These are phyloP conservation scores for Tylopilus subfusipes DNA, from an alignment of 768 basidiomycete genomes.

Conservation along the genomic window DNA sequence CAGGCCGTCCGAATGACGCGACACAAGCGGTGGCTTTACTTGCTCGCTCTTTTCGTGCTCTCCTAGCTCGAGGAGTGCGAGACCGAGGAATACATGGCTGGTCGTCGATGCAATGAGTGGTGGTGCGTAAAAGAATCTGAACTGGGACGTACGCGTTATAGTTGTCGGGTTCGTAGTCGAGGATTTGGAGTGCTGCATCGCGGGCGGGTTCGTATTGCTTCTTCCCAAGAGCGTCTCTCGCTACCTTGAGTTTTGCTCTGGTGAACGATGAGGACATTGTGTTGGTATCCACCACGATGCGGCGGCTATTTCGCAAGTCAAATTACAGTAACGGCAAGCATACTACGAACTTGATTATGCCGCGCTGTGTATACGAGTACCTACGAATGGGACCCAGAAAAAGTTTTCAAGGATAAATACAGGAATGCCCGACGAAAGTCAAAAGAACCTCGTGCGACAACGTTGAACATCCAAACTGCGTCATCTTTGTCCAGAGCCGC, in stretches of 20 bases:
- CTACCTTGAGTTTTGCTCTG: slow-evolving; percentile 75
- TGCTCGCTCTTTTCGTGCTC: slow-evolving; percentile 75
- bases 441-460: not conserved
- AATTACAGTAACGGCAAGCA: not conserved
- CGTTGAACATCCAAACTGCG: not conserved
- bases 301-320: not conserved
- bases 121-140: not conserved
- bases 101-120: not conserved
- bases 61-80: slow-evolving; percentile 74
- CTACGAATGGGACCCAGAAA: not conserved
- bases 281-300: not conserved
- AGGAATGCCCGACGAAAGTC: no score
- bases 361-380: no score
- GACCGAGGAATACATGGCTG: slow-evolving; percentile 83
- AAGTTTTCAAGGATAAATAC: not conserved
- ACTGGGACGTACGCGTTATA: slow-evolving; percentile 76
- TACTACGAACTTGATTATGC: no score
- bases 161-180: slow-evolving; percentile 76
- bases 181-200: slow-evolving; percentile 59
- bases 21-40: slow-evolving; percentile 48
- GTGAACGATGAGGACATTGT: slow-evolving; percentile 40
- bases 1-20: slow-evolving; percentile 9
- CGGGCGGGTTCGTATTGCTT: slow-evolving; percentile 72
- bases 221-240: slow-evolving; percentile 69
- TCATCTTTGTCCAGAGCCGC: not conserved